Base-by-base conservation (phyloP, 495 filamentous ascomycete species). In the Lophium mytilinum region DNA sequence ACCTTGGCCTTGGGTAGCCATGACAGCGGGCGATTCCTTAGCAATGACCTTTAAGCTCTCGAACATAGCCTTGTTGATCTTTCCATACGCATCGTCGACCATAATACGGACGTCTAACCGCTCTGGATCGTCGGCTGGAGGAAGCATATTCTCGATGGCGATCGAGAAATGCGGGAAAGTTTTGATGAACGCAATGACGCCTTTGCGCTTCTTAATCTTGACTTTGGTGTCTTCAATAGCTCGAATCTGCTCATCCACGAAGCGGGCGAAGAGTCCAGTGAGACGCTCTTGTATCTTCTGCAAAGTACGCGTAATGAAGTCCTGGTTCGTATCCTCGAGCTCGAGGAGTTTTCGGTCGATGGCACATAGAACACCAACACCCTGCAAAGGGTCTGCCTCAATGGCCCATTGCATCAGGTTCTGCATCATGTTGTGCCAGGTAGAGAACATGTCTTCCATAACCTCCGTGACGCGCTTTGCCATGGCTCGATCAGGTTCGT, bases 151-250 rank as follows among this genome's bases (percentile, higher is more conserved):
- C 70, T 95, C 90, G 5, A 95, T 78, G 1, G 87, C 83, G 1
- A 79, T 69, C 12, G 82, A 84, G 72, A 95, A 95, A 59, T 87
- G 77, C 0, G 92, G 92, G 76, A 97, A 96, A 39, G 89, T 86
- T 47, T 89, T 84, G 73, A 96, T 90, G 70, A 97, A 96, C 9
- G 81, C 83, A 63, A 96, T 96, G 59, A 97, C 89, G 12, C 92
- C 92, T 72, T 94, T 96, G 56, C 92, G 84, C 76, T 96, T 97
- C 75, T 96, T 96, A 72, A 96, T 88, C 72, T 95, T 96, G 63
- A 97, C 92, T 71, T 96, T 96, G n/a, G 91, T 96, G 54, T 97
- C 92, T 71, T 97, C 92, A 58, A 97, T 95, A 30, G 89, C 91
- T 24, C 88, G 87, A 42, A 96, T 85, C 64, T 97, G 92, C 57